Base-by-base conservation (phyloP, 2,329 filamentous ascomycete species). In the Dissoconium aciculare region DNA sequence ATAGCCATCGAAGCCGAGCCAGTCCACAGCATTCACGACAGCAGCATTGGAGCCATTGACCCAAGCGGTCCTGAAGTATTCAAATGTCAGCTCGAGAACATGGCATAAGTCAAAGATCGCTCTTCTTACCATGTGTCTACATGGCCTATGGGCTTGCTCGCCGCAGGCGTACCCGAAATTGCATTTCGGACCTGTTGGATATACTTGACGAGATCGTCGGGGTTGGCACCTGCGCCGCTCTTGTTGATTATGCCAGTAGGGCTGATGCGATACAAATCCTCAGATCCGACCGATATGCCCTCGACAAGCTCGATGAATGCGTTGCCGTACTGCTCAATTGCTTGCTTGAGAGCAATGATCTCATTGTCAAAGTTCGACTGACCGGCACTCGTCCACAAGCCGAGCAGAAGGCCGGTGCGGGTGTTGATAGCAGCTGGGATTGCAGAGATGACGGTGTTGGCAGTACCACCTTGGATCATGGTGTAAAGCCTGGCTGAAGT, bases 111-210 rank as follows among this genome's bases (percentile, higher is more conserved):
- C n/a, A n/a, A n/a, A n/a, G n/a, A n/a, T n/a, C n/a, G n/a, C n/a
- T n/a, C n/a, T n/a, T n/a, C n/a, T n/a, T n/a, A n/a, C 81, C 81
- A 92, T 28, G 84, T 91, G 52, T 92, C 83, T 51, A 92, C 82
- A 57, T 92, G 83, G 30, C 83, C 83, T 35, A 92, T 63, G 14
- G 70, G 64, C 25, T 62, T 67, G 14, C 58, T 57, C 19, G 64
- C 58, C 12, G 37, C 36, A 27, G 59, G 50, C 11, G 79, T 83
- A 34, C 69, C 69, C 15, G 66, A 48, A 47, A 91, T 69, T 38
- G 70, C 63, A 15, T 62, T 55, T 39, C 74, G 71, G 36, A 81
- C 74, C 51, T 78, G 62, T 37, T 64, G 55, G 62, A 91, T 82
- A 59, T 84, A 89, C 36, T 59, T 55, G 47, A 72, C 66, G 23